Evolutionary conservation across 2,329 filamentous ascomycete genomes (phyloP), one percentile per base, ranked within the genome.

Genomic region (Chalara sp.): DNA sequence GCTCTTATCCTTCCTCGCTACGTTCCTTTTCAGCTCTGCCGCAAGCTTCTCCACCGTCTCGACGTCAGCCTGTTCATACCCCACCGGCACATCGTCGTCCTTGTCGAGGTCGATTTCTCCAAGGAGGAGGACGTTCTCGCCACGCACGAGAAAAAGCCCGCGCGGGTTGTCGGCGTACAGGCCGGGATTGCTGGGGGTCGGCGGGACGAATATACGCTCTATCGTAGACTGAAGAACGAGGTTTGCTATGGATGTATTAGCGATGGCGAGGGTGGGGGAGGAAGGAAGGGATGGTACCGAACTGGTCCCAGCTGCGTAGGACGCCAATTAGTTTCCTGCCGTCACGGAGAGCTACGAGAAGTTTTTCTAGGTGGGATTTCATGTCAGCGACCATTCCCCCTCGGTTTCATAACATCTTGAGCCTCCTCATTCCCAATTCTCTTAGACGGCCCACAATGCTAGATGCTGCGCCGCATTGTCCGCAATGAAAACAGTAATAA

Each of bases 51-150:
- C 82, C 37, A 95, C 88, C 56, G 84, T 72, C 44, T 85, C 79
- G 45, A 83, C 73, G 1, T 88, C 78, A 1, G 83, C 89, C 56
- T 68, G 65, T 61, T 81, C 73, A 56, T 86, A 89, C 32, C 84
- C 82, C 5, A 76, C 68, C 1, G 89, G 89, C 11, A 89, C 77
- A 52, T 95, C 84, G 68, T 99, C 93, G 69, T 99, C 93, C 65
- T 87, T 89, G 73, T 99, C 93, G 29, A 99, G 81, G 67, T 99
- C 93, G 62, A 99, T 95, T 70, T 97, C 95, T 37, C 93, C 93
- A 13, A 97, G 79, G 43, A 99, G 76, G 47, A 96, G 76, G n/a
- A 99, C 93, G 68, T 99, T 99, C 73, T 99, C 93, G 59, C 93
- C 93, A 53, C 93, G 80, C 44, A 99, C 89, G 35, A 97, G 80